Evolutionary conservation across 306 rosid species (phyloP).

Genomic region (Fragaria ananassa): DNA sequence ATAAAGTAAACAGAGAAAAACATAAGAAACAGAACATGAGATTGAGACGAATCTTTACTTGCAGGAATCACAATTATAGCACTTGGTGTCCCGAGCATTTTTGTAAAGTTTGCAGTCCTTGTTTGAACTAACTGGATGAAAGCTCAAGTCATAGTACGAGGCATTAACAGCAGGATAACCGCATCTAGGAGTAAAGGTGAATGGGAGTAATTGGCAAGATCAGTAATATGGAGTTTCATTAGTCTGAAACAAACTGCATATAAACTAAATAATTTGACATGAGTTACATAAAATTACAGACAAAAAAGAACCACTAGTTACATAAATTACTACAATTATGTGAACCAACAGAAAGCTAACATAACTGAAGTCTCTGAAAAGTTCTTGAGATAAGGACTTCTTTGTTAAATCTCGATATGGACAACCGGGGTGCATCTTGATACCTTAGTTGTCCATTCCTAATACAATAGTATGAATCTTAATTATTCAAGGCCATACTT

Average conservation of each 20-base stretch:
- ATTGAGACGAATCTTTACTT: slow-evolving; percentile 43
- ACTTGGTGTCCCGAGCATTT: slow-evolving; percentile 63
- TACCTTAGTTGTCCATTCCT: background rate
- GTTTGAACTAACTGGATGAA: slow-evolving; percentile 70
- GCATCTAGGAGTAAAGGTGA: slow-evolving; percentile 48
- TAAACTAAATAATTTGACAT: slow-evolving; percentile 8
- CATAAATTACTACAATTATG: background rate
- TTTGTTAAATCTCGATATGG: background rate
- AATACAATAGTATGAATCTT: background rate
- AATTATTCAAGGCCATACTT: background rate
- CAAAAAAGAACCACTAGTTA: background rate
- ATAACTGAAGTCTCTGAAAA: background rate
- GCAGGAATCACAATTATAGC: slow-evolving; percentile 95
- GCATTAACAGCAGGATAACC: slow-evolving; percentile 96
- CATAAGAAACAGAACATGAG: background rate
- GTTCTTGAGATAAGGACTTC: background rate
- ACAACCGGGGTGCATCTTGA: background rate
- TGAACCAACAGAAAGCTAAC: background rate
- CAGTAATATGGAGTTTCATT: slow-evolving; percentile 21
- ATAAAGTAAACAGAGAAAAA: background rate
- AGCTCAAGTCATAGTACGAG: slow-evolving; percentile 84
- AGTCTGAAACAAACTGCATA: slow-evolving; percentile 16
- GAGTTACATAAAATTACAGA: background rate
- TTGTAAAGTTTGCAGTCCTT: slow-evolving; percentile 84
- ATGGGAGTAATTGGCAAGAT: slow-evolving; percentile 28